These are phyloP conservation scores for Coniferiporia sulphurascens DNA, from an alignment of 1,284 basidiomycete genomes.

Conservation along the genomic window DNA sequence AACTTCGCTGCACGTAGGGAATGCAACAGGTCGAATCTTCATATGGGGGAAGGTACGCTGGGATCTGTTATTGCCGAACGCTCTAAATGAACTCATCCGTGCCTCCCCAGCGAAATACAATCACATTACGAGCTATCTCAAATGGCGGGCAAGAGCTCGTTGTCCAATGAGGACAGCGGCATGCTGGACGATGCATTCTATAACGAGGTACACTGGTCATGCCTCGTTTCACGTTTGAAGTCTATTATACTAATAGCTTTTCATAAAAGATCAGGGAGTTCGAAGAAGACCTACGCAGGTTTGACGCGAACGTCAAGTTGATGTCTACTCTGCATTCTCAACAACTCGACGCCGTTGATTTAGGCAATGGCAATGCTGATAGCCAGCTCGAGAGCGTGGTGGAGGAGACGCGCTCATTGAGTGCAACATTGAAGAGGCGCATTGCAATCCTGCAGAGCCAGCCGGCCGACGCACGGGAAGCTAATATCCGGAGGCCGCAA, in stretches of 20 bases:
- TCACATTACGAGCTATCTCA: conserved; percentile 64
- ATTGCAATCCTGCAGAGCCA: conserved; percentile 76
- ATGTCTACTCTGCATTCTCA: conserved; percentile 72
- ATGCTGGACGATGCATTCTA: conserved; percentile 62
- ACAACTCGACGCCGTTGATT: conserved; percentile 76
- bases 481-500: conserved; percentile 31
- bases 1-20: neutral
- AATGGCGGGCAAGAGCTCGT: conserved; percentile 48
- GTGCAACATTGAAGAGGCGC: conserved; percentile 68
- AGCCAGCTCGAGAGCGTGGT: conserved; percentile 70
- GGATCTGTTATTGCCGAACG: neutral
- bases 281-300: conserved; percentile 63
- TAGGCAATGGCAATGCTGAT: conserved; percentile 55
- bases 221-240: neutral
- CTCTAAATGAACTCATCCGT: too few relatives aligned
- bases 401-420: conserved; percentile 76
- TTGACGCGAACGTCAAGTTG: conserved; percentile 65
- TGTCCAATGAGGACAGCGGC: neutral
- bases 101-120: too few relatives aligned
- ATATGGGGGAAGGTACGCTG: neutral
- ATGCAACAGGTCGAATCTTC: neutral
- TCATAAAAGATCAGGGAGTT: conserved; percentile 29
- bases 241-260: neutral
- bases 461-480: conserved; percentile 57
- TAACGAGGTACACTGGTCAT: conserved; percentile 50